Conservation (phyloP, 139 green algal species). For the Chlamydomonas urium region DNA sequence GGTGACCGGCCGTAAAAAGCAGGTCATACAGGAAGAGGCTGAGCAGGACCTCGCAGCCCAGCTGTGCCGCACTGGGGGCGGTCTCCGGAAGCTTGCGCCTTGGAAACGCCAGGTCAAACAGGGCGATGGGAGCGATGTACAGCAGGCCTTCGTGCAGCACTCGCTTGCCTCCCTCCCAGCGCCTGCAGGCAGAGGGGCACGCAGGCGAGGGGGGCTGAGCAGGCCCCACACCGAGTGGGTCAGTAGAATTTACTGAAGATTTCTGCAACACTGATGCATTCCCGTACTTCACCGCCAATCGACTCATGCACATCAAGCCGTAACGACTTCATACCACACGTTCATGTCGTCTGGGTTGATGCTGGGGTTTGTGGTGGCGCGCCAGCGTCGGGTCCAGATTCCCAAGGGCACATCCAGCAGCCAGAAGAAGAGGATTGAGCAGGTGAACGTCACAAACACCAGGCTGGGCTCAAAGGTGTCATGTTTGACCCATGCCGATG, state of each 20-base stretch:
- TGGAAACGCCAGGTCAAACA: conserved; percentile 28
- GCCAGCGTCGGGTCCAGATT: background rate
- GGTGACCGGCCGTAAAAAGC: conserved; percentile 27
- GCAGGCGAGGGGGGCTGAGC: too few relatives aligned
- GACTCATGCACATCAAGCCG: too few relatives aligned
- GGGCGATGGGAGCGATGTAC: conserved; percentile 15
- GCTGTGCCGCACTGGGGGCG: conserved; percentile 13
- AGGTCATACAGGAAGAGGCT: conserved; percentile 31
- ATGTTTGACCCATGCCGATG: background rate
- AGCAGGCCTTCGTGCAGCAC: conserved; percentile 14
- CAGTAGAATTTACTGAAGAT: too few relatives aligned
- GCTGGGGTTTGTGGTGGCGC: background rate
- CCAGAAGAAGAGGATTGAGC: background rate
- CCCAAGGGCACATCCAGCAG: background rate
- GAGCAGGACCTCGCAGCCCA: conserved; percentile 17
- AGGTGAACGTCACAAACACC: background rate
- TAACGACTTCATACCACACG: too few relatives aligned
- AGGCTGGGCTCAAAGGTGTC: conserved; percentile 1
- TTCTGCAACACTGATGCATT: too few relatives aligned
- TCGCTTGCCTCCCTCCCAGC: background rate
- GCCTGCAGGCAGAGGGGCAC: too few relatives aligned
- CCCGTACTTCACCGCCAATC: too few relatives aligned
- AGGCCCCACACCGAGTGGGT: too few relatives aligned
- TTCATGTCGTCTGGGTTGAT: background rate
- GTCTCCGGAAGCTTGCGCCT: conserved; percentile 16